phyloP scores from a whole-genome alignment of 225 moss, liverwort and hornwort species.

The Polytrichum commune region DNA sequence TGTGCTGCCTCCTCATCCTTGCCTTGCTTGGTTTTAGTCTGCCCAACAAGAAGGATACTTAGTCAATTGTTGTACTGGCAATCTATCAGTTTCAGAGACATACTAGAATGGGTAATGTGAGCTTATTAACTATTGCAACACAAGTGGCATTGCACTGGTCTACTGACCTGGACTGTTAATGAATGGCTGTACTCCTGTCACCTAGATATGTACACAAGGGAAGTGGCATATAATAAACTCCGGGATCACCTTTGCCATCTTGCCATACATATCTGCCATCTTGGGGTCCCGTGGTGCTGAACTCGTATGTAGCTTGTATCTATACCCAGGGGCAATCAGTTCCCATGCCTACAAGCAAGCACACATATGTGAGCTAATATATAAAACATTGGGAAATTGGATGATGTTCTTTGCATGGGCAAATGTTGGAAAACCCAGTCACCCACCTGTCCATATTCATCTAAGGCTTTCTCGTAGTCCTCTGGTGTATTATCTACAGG shows the following conservation, averaged over 20 bases:
- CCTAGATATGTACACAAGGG: not conserved
- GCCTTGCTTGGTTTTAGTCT: conserved; percentile 75
- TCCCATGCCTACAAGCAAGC: conserved; percentile 68
- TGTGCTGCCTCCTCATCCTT: conserved; percentile 49
- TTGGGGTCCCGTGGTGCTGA: conserved; percentile 40
- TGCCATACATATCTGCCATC: conserved; percentile 70
- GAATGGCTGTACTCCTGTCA: too few species aligned
- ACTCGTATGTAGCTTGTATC: conserved; percentile 39
- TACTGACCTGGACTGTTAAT: too few species aligned
- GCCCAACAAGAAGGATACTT: not conserved
- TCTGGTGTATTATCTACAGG: conserved; percentile 28
- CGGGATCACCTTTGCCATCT: conserved; percentile 64
- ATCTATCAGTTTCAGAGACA: too few species aligned
- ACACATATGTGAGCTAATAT: not conserved
- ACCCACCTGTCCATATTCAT: conserved; percentile 49
- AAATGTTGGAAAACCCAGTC: not conserved
- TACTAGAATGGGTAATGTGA: too few species aligned
- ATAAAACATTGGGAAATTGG: not conserved
- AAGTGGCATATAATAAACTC: not conserved
- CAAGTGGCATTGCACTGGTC: too few species aligned
- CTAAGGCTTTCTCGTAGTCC: conserved; percentile 54
- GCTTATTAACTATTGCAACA: too few species aligned
- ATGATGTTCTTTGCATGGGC: too few species aligned
- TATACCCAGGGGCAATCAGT: conserved; percentile 42
- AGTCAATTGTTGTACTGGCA: not conserved